Evolutionary conservation across 2,329 filamentous ascomycete species (phyloP).

Genomic region (Xylaria sp.): DNA sequence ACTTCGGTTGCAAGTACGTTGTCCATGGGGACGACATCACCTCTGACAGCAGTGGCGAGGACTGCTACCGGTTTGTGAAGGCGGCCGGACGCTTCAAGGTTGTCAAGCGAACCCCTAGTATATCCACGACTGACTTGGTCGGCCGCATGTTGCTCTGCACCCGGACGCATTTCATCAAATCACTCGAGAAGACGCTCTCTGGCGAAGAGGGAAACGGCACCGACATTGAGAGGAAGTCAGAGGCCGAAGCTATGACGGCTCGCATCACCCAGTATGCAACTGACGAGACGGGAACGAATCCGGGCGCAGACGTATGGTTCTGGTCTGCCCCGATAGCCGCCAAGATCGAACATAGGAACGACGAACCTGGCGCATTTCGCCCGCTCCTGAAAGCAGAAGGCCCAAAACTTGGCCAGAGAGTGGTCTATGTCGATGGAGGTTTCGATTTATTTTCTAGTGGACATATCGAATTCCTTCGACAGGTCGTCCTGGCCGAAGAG

Average conservation of each 20-base stretch:
- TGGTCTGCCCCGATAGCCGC: conserved; percentile 65
- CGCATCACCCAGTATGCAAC: conserved; percentile 85
- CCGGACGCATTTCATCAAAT: conserved; percentile 89
- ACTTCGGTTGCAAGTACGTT: conserved; percentile 94
- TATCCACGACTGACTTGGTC: conserved; percentile 97
- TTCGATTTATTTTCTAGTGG: conserved; percentile 97
- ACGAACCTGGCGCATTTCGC: conserved; percentile 68
- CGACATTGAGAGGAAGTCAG: conserved; percentile 63
- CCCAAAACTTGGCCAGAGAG: conserved; percentile 74
- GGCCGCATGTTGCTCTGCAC: conserved; percentile 97
- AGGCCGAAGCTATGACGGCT: conserved; percentile 71
- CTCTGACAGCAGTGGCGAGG: conserved; percentile 87
- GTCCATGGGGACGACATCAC: conserved; percentile 98
- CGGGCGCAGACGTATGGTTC: conserved; percentile 83
- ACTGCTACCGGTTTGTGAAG: conserved; percentile 98
- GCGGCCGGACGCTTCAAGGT: conserved; percentile 92
- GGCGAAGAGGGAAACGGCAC: conserved; percentile 75
- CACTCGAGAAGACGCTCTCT: conserved; percentile 67
- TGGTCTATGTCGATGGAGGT: conserved; percentile 95
- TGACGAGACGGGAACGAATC: conserved; percentile 76
- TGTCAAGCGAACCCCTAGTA: conserved; percentile 93
- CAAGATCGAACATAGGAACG: conserved; percentile 47
- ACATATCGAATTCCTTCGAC: conserved; percentile 90
- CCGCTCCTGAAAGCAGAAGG: conserved; percentile 71
- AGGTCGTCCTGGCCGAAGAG: conserved; percentile 75